Evolutionary conservation across 441 rosid genomes (phyloP).

Genomic region (Eutrema salsugineum): DNA sequence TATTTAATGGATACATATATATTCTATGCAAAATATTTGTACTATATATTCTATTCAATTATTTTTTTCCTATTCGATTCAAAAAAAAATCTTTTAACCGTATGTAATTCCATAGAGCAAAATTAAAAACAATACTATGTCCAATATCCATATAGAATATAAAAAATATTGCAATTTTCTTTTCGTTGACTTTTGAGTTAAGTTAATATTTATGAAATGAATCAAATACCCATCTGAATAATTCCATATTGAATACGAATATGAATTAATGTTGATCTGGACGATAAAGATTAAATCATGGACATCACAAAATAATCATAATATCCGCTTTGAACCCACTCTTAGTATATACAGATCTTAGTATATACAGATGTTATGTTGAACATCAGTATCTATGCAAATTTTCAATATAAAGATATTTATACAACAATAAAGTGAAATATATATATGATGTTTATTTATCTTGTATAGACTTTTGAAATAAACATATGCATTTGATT

Average conservation of each 20-base stretch:
- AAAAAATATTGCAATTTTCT: neutral
- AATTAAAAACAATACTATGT: neutral
- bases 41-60: neutral
- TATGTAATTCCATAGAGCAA: neutral
- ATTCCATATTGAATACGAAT: neutral
- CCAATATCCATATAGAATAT: neutral
- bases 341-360: neutral
- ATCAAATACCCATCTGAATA: too few relatives aligned
- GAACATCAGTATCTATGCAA: too few relatives aligned
- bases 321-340: neutral
- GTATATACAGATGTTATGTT: too few relatives aligned
- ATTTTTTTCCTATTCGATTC: neutral
- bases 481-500: neutral
- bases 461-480: slow-evolving; percentile 60
- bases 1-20: neutral
- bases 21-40: neutral
- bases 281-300: too few relatives aligned
- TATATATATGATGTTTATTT: neutral
- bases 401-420: too few relatives aligned
- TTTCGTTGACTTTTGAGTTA: neutral
- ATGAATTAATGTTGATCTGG: too few relatives aligned
- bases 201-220: too few relatives aligned
- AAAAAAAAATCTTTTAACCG: neutral
- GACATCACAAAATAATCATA: neutral
- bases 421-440: too few relatives aligned